Percentiles rank a stretch among this genome's conserved stretches.
Conservation (phyloP, 768 basidiomycete species). For the Lentinula raphanica region DNA sequence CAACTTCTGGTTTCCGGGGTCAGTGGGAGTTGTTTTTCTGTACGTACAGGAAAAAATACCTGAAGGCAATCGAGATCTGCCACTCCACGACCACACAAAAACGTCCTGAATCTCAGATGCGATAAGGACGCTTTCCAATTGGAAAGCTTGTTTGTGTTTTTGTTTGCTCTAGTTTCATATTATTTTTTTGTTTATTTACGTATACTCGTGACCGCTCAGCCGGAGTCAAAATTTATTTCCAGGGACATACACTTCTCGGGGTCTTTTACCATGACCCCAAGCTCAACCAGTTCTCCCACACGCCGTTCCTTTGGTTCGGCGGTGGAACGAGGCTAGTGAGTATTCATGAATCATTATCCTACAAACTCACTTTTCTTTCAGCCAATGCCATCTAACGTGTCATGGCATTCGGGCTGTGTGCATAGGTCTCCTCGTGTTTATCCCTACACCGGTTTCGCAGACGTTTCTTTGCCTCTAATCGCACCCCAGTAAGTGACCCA, state of each 20-base stretch:
- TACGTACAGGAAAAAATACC: not conserved
- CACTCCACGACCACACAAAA: not conserved
- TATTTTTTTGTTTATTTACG: not conserved
- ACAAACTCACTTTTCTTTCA: not conserved
- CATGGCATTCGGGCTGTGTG: not conserved
- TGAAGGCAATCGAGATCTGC: not conserved
- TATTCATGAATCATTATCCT: not conserved
- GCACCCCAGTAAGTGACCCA: too few species aligned
- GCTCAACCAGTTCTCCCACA: not conserved
- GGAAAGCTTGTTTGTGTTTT: not conserved
- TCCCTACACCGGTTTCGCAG: not conserved
- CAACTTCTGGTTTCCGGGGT: not conserved
- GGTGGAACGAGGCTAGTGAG: not conserved
- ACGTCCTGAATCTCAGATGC: not conserved
- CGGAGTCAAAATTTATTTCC: not conserved
- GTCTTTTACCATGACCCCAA: not conserved
- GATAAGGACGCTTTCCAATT: not conserved
- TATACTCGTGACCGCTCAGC: not conserved
- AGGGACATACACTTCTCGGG: not conserved
- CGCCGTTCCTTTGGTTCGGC: constrained; percentile 1
- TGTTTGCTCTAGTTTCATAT: not conserved
- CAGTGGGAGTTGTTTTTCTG: not conserved
- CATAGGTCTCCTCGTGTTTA: not conserved
- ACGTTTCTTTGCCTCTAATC: not conserved
- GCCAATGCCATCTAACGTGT: not conserved